Conservation (phyloP, 2,329 filamentous ascomycete species). For the Bipolaris victoriae region DNA sequence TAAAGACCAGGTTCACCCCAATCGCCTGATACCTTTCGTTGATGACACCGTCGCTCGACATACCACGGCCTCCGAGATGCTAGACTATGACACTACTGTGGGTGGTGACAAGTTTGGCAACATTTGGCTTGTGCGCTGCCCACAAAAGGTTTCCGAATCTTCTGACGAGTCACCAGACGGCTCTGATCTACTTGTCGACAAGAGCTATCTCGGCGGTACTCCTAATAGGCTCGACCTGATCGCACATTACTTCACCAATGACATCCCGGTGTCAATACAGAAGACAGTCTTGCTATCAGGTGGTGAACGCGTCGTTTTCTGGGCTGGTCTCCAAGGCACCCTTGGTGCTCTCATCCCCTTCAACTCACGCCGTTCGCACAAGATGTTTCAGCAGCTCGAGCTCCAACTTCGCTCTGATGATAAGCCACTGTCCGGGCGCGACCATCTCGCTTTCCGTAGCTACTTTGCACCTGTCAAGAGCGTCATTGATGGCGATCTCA, state of each 20-base stretch:
- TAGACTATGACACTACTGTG: slow-evolving; percentile 95
- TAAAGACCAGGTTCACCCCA: slow-evolving; percentile 76
- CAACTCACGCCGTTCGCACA: slow-evolving; percentile 86
- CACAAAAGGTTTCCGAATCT: slow-evolving; percentile 82
- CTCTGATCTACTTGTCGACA: slow-evolving; percentile 87
- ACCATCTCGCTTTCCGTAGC: slow-evolving; percentile 92
- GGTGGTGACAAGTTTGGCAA: slow-evolving; percentile 99
- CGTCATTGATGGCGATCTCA: slow-evolving; percentile 94
- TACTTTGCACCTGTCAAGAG: slow-evolving; percentile 98
- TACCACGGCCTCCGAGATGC: slow-evolving; percentile 90
- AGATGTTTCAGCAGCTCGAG: slow-evolving; percentile 96
- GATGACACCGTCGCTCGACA: slow-evolving; percentile 90
- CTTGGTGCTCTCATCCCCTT: slow-evolving; percentile 94
- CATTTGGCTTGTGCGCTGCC: slow-evolving; percentile 88
- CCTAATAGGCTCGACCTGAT: slow-evolving; percentile 84
- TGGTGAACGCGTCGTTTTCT: slow-evolving; percentile 87
- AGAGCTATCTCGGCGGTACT: slow-evolving; percentile 87
- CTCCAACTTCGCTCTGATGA: slow-evolving; percentile 79
- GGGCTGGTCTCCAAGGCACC: slow-evolving; percentile 93
- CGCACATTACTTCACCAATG: slow-evolving; percentile 87
- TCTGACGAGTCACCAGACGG: slow-evolving; percentile 92
- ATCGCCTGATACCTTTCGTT: slow-evolving; percentile 89
- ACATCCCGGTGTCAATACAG: slow-evolving; percentile 87
- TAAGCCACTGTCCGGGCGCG: slow-evolving; percentile 84
- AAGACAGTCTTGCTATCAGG: slow-evolving; percentile 91